Base-by-base conservation (phyloP, 164 flowering plant species). In the Stephania japonica region DNA sequence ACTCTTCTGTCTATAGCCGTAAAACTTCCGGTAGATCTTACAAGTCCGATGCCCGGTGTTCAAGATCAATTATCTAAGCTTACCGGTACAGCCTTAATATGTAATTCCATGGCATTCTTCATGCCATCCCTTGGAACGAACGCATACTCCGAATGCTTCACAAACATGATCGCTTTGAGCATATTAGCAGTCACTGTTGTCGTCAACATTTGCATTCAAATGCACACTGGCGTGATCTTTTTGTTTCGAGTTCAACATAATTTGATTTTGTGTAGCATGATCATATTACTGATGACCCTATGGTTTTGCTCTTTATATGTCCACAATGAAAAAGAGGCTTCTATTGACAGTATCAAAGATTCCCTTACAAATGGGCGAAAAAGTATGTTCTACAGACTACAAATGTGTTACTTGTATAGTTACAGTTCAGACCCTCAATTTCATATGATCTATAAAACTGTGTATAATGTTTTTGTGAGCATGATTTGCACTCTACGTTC, bases 11-110 rank as follows among this genome's bases (percentile, higher is more conserved):
- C 71, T 7, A 73, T 74, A 53, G 74, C 74, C 4, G 68, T 69
- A 21, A 78, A 78, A 71, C 59, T 74, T 50, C 73, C 80, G 11
- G 21, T 66, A 16, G 76, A 78, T 66, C 43, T 73, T 3, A 70
- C 73, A 11, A 70, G 61, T 25, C 8, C 67, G 0, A 70, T 73
- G 77, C 73, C 73, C 23, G 24, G 32, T 14, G 32, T 27, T 49
- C 23, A 71, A 23, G 74, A 78, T 62, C 77, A 70, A 42, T 65
- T 78, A 25, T 72, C 76, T 5, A 73, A 74, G 41, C 73, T 78
- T 26, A 66, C 64, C 65, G 69, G 74, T 12, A 49, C 73, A 25
- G 59, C 59, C 13, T 56, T 78, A 0, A 14, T 78, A 56, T 77
- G 75, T 16, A 63, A 53, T 18, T 56, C 18, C 21, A 56, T 56